Evolutionary conservation across 1,284 basidiomycete genomes (phyloP).

Genomic region (Irpex sp.): DNA sequence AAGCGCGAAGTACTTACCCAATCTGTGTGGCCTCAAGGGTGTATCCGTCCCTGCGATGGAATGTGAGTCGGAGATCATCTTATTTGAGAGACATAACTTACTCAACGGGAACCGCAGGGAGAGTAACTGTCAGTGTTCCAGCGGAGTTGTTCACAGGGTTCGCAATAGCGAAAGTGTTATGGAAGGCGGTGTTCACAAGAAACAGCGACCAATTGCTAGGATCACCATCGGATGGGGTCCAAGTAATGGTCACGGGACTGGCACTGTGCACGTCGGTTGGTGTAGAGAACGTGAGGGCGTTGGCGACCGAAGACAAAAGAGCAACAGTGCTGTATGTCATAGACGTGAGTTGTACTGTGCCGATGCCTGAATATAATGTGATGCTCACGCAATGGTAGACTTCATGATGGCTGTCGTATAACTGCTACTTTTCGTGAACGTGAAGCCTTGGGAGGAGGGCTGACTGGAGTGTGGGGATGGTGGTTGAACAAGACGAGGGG

Average conservation of each 20-base stretch:
- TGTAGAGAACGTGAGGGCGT: conserved; percentile 41
- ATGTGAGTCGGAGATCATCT: not conserved
- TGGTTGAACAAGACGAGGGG: conserved; percentile 8
- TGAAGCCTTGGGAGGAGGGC: not conserved
- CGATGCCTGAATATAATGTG: not conserved
- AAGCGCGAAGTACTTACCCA: conserved; percentile 26
- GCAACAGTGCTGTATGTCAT: conserved; percentile 36
- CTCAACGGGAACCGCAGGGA: conserved; percentile 52
- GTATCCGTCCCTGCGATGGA: conserved; percentile 45
- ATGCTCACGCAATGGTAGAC: conserved; percentile 32
- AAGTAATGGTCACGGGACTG: conserved; percentile 39
- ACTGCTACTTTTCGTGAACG: conserved; percentile 12
- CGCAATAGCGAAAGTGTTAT: conserved; percentile 52
- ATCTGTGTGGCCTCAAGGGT: conserved; percentile 46
- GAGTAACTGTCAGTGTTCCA: conserved; percentile 33
- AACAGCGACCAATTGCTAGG: conserved; percentile 36
- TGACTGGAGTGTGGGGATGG: conserved; percentile 5
- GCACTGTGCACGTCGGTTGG: conserved; percentile 33
- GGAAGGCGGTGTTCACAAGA: conserved; percentile 49
- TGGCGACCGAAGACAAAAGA: conserved; percentile 44
- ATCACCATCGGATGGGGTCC: conserved; percentile 42
- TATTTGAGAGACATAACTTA: conserved; percentile 28
- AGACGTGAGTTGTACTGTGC: not conserved
- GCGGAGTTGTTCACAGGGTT: conserved; percentile 48
- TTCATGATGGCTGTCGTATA: conserved; percentile 25